These are phyloP conservation scores for Eucalyptus sideroxylon DNA, from an alignment of 345 rosid genomes.

Conservation along the genomic window DNA sequence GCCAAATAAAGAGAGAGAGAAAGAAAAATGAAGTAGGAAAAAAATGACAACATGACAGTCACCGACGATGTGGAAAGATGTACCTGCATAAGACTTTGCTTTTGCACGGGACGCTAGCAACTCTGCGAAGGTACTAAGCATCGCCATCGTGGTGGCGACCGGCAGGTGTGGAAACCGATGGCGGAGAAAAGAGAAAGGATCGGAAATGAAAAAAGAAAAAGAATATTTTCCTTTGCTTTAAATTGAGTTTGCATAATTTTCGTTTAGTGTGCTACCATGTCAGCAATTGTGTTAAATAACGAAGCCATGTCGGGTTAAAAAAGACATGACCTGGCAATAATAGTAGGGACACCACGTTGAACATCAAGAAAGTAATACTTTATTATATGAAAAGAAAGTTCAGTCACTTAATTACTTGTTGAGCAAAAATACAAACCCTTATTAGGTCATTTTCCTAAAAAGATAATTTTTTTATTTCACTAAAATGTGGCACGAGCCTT, in stretches of 20 bases:
- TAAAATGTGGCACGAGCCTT: background rate
- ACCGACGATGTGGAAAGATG: no score
- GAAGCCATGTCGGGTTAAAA: background rate
- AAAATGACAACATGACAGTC: no score
- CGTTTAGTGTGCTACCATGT: background rate
- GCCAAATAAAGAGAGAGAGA: no score
- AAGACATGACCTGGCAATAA: background rate
- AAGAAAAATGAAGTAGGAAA: no score
- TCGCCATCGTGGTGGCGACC: no score
- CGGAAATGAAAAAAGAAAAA: background rate
- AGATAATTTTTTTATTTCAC: background rate
- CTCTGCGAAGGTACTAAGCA: no score
- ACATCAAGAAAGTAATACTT: background rate
- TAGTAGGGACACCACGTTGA: background rate
- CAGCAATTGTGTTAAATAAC: background rate
- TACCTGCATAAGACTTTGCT: no score
- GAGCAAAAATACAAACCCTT: background rate
- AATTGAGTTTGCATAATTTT: background rate
- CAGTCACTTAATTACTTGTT: background rate
- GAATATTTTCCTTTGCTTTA: background rate
- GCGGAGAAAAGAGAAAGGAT: background rate
- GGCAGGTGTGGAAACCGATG: no score
- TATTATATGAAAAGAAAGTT: background rate
- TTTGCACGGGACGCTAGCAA: no score
- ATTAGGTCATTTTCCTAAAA: background rate